phyloP scores from a whole-genome alignment of 208 protist species.

The Naegleria lovaniensis region DNA sequence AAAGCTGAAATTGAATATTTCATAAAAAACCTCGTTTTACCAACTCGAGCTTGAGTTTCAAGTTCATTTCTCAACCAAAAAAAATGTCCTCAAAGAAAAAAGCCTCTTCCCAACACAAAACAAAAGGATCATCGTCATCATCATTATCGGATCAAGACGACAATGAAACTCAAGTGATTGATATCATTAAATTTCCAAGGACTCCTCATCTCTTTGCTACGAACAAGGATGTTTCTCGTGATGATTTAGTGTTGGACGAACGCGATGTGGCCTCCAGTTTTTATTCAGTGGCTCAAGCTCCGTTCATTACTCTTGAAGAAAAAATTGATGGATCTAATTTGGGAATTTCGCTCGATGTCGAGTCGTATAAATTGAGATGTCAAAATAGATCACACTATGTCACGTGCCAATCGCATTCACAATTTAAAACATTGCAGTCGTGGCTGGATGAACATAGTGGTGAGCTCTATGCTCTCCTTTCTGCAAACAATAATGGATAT shows the following conservation, averaged over 20 bases:
- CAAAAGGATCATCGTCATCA: neutral
- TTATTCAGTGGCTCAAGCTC: neutral
- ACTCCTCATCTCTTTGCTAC: neutral
- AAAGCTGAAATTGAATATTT: neutral
- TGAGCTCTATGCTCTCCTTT: constrained; percentile 41
- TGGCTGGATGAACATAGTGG: constrained; percentile 41
- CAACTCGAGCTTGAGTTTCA: no score
- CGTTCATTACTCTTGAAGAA: constrained; percentile 47
- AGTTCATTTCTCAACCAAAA: neutral
- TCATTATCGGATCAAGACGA: neutral
- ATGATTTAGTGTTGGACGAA: constrained; percentile 11
- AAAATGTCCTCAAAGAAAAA: neutral
- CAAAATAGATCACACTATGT: constrained; percentile 50
- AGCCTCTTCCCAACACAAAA: no score
- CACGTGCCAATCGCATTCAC: constrained; percentile 35
- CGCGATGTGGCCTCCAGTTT: neutral
- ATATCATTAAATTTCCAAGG: constrained; percentile 17
- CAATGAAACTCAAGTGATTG: neutral
- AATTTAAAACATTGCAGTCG: constrained; percentile 42
- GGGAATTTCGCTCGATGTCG: constrained; percentile 41
- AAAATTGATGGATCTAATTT: constrained; percentile 54
- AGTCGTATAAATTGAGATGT: constrained; percentile 26
- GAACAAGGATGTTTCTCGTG: neutral
- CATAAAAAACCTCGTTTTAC: no score
- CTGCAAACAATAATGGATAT: constrained; percentile 28